Conservation (phyloP, 169 alveolate genomes). For the Cryptosporidium baileyi region DNA sequence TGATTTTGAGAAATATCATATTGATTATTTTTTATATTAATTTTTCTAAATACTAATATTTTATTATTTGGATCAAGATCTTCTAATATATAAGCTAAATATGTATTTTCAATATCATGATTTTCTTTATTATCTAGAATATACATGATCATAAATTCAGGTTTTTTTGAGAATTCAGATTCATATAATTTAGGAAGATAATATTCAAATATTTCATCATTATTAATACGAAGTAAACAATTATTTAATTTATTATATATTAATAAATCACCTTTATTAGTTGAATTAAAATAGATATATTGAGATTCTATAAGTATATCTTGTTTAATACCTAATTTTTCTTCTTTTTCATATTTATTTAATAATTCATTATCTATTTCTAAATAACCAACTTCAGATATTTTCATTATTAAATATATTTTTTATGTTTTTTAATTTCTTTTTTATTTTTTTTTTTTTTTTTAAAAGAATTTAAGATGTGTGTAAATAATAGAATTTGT, state of each 20-base stretch:
- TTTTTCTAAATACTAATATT: background rate
- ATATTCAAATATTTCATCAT: background rate
- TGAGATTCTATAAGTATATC: conserved; percentile 13
- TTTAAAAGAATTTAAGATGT: background rate
- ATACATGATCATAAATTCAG: background rate
- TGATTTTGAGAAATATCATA: background rate
- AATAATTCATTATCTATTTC: background rate
- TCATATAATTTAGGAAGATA: conserved; percentile 12
- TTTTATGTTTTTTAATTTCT: too few relatives aligned
- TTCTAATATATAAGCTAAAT: conserved; percentile 17
- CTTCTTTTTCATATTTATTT: conserved; percentile 19
- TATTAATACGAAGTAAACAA: background rate
- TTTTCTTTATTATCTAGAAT: background rate
- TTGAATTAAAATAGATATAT: conserved; percentile 41
- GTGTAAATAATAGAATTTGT: background rate
- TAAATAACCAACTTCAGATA: conserved; percentile 23
- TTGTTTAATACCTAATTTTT: background rate
- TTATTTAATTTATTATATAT: conserved; percentile 19
- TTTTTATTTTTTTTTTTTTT: too few relatives aligned
- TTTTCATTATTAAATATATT: background rate
- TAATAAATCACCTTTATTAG: conserved; percentile 30
- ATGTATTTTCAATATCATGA: background rate
- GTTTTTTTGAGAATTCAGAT: background rate
- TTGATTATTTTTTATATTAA: background rate
- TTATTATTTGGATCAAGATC: background rate